phyloP scores from a whole-genome alignment of 805 yeast genomes.

The Vanderwaltozyma yarrowii region DNA sequence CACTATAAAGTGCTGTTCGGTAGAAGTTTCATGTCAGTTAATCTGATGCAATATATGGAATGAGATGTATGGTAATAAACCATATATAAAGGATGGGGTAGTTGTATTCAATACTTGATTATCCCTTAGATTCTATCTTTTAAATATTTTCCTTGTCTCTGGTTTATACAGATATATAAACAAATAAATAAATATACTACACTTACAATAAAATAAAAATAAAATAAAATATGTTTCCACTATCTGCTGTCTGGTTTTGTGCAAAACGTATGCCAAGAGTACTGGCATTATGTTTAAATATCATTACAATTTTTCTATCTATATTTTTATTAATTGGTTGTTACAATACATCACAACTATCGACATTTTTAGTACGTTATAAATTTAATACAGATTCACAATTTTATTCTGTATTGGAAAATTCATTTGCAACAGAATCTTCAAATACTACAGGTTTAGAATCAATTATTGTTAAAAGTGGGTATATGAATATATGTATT shows the following conservation, averaged over 20 bases:
- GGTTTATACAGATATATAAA: too few relatives aligned
- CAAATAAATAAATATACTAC: background rate
- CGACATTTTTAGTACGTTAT: conserved; percentile 41
- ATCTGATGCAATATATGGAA: too few relatives aligned
- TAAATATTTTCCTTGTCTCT: too few relatives aligned
- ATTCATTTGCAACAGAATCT: conserved; percentile 26
- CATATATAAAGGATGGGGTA: too few relatives aligned
- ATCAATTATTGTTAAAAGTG: conserved; percentile 38
- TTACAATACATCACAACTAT: conserved; percentile 35
- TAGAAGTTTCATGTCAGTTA: too few relatives aligned
- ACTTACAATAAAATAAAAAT: background rate
- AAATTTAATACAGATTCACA: conserved; percentile 38
- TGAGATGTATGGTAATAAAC: too few relatives aligned
- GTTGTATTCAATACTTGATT: too few relatives aligned
- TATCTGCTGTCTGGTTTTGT: conserved; percentile 4
- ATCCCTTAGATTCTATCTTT: too few relatives aligned
- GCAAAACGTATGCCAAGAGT: conserved; percentile 30
- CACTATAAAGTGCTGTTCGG: too few relatives aligned
- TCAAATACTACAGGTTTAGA: conserved; percentile 29
- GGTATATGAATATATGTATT: conserved; percentile 50
- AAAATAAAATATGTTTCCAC: background rate
- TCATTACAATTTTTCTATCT: conserved; percentile 41
- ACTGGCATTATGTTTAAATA: conserved; percentile 31
- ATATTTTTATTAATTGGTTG: conserved; percentile 51
- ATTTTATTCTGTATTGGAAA: conserved; percentile 32